Evolutionary conservation across 495 filamentous ascomycete species (phyloP).

Genomic region (Penicillium argentinense): DNA sequence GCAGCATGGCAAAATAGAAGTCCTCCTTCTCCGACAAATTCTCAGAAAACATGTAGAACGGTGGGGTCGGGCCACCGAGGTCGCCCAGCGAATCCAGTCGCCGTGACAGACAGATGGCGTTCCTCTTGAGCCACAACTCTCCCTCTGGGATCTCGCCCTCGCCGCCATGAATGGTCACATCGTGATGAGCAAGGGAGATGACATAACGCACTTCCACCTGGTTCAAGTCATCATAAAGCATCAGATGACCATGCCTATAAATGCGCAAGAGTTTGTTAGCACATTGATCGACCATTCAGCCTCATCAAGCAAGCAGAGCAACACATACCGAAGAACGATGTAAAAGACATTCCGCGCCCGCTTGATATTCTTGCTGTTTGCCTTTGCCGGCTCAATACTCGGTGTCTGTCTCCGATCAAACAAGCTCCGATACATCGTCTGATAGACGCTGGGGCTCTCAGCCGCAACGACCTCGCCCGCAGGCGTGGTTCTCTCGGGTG

Average conservation of each 20-base stretch:
- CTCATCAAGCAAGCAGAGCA: background rate
- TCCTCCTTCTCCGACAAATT: conserved; percentile 96
- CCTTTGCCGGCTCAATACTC: conserved; percentile 48
- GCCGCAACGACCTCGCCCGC: conserved; percentile 66
- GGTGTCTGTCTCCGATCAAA: conserved; percentile 78
- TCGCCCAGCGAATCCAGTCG: conserved; percentile 63
- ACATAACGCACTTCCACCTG: conserved; percentile 95
- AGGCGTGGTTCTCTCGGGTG: conserved; percentile 83
- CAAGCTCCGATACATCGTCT: conserved; percentile 94
- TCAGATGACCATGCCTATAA: conserved; percentile 84
- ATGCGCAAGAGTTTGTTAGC: conserved; percentile 18
- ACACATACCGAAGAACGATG: conserved; percentile 75
- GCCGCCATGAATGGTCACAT: conserved; percentile 82
- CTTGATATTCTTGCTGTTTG: conserved; percentile 61
- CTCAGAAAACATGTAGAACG: conserved; percentile 92
- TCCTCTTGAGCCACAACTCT: conserved; percentile 92
- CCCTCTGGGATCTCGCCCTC: conserved; percentile 81
- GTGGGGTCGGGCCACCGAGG: conserved; percentile 60
- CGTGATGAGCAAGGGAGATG: conserved; percentile 84
- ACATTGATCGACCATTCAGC: background rate
- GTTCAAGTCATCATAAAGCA: conserved; percentile 90
- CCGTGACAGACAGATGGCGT: conserved; percentile 82
- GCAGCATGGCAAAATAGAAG: conserved; percentile 90
- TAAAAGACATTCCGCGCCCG: conserved; percentile 89
- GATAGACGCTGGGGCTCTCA: conserved; percentile 90